Conservation (phyloP, 805 yeast species). For the Barnettozyma sucrosica region DNA sequence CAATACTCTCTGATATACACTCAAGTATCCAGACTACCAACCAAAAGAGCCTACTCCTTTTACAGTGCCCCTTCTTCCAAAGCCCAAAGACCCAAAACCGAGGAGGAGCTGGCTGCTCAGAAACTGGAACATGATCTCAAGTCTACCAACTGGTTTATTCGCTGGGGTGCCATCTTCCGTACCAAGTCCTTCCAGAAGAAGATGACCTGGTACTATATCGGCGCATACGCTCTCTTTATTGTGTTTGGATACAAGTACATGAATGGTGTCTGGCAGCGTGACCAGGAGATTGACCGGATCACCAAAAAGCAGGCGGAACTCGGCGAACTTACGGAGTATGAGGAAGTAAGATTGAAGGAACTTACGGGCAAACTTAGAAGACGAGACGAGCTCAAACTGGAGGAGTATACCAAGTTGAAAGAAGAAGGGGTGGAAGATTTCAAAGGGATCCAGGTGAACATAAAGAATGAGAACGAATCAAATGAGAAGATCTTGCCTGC, state of each 20-base stretch:
- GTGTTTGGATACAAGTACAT: conserved; percentile 59
- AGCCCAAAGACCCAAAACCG: conserved; percentile 23
- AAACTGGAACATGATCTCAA: conserved; percentile 30
- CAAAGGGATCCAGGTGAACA: conserved; percentile 27
- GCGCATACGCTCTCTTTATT: conserved; percentile 51
- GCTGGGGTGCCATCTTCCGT: conserved; percentile 50
- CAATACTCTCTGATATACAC: background rate
- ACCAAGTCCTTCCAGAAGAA: conserved; percentile 54
- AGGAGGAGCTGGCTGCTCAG: conserved; percentile 29
- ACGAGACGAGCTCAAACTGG: conserved; percentile 54
- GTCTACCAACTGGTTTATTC: conserved; percentile 31
- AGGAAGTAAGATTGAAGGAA: conserved; percentile 54
- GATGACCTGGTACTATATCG: conserved; percentile 58
- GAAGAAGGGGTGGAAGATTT: conserved; percentile 30
- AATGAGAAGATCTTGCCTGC: conserved; percentile 51
- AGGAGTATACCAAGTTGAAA: conserved; percentile 51
- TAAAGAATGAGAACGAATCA: conserved; percentile 28
- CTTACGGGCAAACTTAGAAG: conserved; percentile 56
- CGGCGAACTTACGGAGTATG: conserved; percentile 47
- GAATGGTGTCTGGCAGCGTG: conserved; percentile 60
- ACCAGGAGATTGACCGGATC: conserved; percentile 47
- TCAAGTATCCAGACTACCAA: background rate
- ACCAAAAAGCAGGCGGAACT: conserved; percentile 30
- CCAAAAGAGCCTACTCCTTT: conserved; percentile 10
- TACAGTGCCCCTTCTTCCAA: conserved; percentile 19